phyloP scores from a whole-genome alignment of 176 grass and related monocot genomes.

The Cenchrus purpureus region DNA sequence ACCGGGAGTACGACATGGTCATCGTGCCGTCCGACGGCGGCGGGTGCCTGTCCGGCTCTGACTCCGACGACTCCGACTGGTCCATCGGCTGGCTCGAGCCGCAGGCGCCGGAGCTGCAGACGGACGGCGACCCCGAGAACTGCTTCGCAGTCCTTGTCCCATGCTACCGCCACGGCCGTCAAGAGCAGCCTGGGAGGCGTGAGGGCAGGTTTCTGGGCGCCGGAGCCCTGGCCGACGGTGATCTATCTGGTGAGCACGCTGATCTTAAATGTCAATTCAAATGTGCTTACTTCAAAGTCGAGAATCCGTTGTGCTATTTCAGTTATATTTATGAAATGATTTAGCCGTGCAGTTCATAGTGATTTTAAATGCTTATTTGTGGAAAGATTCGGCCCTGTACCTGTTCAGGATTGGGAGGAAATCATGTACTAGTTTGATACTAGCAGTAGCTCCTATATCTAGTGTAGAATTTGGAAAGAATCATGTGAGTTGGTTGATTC shows the following conservation, averaged over 20 bases:
- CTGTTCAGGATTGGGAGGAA: constrained; percentile 16
- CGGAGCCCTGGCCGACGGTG: constrained; percentile 30
- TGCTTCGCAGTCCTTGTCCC: constrained; percentile 83
- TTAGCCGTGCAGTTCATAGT: neutral
- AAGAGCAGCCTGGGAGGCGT: constrained; percentile 35
- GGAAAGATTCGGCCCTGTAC: neutral
- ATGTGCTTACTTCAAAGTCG: neutral
- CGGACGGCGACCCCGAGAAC: constrained; percentile 53
- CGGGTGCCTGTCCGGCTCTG: constrained; percentile 67
- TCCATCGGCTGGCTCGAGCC: constrained; percentile 85
- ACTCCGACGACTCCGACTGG: constrained; percentile 82
- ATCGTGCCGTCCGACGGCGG: constrained; percentile 80
- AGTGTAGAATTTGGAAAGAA: neutral
- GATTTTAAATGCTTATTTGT: constrained; percentile 16
- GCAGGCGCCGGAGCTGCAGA: constrained; percentile 62
- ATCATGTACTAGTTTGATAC: neutral
- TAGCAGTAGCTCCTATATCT: neutral
- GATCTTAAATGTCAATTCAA: neutral
- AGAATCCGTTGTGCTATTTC: neutral
- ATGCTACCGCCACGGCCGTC: constrained; percentile 62
- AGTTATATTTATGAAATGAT: constrained; percentile 19
- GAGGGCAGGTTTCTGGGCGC: constrained; percentile 47
- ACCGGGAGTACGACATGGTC: constrained; percentile 81
- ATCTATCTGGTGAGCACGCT: constrained; percentile 49
- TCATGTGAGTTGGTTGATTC: neutral